phyloP scores from a whole-genome alignment of 805 yeast species.

The Candida sanyiensis region DNA sequence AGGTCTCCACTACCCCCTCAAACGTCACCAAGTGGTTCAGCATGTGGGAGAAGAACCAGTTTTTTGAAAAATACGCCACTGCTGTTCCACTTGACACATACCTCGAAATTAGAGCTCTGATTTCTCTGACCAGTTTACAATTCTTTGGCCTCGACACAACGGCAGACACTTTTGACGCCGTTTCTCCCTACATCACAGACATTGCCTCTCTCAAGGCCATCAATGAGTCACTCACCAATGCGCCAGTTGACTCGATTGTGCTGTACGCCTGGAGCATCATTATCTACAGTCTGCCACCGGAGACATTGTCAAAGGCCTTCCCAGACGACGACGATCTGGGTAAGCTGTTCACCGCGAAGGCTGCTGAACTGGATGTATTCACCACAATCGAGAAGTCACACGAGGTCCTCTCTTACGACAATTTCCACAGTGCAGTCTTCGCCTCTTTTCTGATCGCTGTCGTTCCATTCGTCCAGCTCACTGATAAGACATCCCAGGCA shows the following conservation, averaged over 20 bases:
- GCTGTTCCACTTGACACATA: slow-evolving; percentile 16
- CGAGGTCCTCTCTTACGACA: slow-evolving; percentile 41
- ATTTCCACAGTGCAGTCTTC: slow-evolving; percentile 42
- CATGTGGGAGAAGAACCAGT: slow-evolving; percentile 35
- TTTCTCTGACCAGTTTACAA: slow-evolving; percentile 44
- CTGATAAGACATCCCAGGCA: slow-evolving; percentile 28
- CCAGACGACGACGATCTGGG: slow-evolving; percentile 17
- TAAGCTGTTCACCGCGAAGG: slow-evolving; percentile 20
- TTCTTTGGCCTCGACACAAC: slow-evolving; percentile 53
- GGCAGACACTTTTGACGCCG: slow-evolving; percentile 35
- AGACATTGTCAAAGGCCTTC: slow-evolving; percentile 37
- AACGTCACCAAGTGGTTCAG: slow-evolving; percentile 51
- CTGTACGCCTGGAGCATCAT: slow-evolving; percentile 65
- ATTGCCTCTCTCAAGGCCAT: slow-evolving; percentile 33
- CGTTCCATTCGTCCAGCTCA: slow-evolving; percentile 43
- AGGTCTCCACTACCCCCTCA: slow-evolving; percentile 31
- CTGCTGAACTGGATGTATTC: slow-evolving; percentile 41
- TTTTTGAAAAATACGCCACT: slow-evolving; percentile 16
- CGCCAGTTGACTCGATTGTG: slow-evolving; percentile 42
- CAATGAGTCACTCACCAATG: slow-evolving; percentile 33
- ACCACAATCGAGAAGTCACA: slow-evolving; percentile 37
- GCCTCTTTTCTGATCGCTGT: slow-evolving; percentile 31
- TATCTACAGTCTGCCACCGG: slow-evolving; percentile 43
- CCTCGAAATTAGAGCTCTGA: slow-evolving; percentile 37
- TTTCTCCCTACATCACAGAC: slow-evolving; percentile 37